Conservation (phyloP, 2,329 filamentous ascomycete species). For the Cladobotryum protrusum region DNA sequence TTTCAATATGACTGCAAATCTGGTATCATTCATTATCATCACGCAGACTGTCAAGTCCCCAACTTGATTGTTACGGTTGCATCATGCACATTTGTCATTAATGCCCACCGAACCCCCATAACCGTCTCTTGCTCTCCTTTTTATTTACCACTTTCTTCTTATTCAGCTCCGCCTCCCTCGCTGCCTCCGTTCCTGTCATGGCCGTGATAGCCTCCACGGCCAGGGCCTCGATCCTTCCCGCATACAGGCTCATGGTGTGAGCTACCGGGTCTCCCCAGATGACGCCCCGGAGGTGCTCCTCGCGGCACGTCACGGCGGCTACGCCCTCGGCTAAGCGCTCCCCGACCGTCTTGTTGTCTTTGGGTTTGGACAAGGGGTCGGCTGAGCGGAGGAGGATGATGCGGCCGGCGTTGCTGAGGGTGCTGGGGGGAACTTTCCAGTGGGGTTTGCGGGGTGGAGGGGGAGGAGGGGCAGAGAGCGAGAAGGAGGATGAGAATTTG, state of each 20-base stretch:
- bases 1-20: too few species aligned
- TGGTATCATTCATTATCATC: too few species aligned
- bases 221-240: slow-evolving; percentile 61
- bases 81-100: too few species aligned
- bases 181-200: not conserved
- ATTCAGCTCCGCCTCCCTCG: not conserved
- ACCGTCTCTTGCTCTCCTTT: not conserved
- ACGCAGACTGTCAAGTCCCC: too few species aligned
- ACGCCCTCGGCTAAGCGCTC: slow-evolving; percentile 53
- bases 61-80: too few species aligned
- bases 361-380: slow-evolving; percentile 28
- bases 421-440: slow-evolving; percentile 62
- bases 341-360: slow-evolving; percentile 42
- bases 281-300: slow-evolving; percentile 61
- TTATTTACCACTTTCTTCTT: not conserved
- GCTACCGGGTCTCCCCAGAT: slow-evolving; percentile 78
- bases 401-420: slow-evolving; percentile 63
- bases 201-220: slow-evolving; percentile 51
- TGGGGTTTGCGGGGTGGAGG: slow-evolving; percentile 27
- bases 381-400: slow-evolving; percentile 60
- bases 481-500: slow-evolving; percentile 2
- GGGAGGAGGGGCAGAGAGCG: slow-evolving; percentile 13
- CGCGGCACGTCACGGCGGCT: slow-evolving; percentile 60
- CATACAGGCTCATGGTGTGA: slow-evolving; percentile 76
- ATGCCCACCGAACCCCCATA: too few species aligned